Evolutionary conservation across 805 yeast genomes (phyloP).

Genomic region (Starmerella floris): DNA sequence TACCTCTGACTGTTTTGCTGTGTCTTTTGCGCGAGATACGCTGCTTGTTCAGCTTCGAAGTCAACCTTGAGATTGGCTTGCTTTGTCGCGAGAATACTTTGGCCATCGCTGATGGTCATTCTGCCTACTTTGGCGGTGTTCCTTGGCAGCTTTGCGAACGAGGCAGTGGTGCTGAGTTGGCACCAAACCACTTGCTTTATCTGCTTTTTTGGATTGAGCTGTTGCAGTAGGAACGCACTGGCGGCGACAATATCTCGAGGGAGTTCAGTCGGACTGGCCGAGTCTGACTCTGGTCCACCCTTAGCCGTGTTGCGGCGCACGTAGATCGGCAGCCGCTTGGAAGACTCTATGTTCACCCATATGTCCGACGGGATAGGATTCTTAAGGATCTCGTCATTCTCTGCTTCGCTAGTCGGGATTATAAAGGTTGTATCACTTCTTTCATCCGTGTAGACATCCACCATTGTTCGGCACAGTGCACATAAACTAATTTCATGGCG

Average conservation of each 20-base stretch:
- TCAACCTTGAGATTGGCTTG: constrained; percentile 1
- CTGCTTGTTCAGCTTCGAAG: constrained; percentile 17
- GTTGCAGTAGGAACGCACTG: constrained; percentile 30
- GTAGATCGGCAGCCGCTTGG: constrained; percentile 67
- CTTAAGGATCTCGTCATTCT: constrained; percentile 32
- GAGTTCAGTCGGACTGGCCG: constrained; percentile 26
- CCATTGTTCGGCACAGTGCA: too few species aligned
- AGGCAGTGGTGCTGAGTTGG: neutral
- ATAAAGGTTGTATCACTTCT: neutral
- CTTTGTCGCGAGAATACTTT: neutral
- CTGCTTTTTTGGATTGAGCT: constrained; percentile 1
- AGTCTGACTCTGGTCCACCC: constrained; percentile 18
- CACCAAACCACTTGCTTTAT: constrained; percentile 1
- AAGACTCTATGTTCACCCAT: constrained; percentile 69
- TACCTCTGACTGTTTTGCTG: constrained; percentile 25
- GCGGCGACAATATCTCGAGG: constrained; percentile 42
- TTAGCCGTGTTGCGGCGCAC: constrained; percentile 40
- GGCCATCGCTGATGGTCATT: neutral
- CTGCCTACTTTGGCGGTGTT: constrained; percentile 27
- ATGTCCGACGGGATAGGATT: constrained; percentile 52
- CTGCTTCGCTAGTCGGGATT: neutral
- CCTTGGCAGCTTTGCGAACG: neutral
- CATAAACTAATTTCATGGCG: too few species aligned
- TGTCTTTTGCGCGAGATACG: constrained; percentile 31
- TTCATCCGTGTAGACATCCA: neutral